These are phyloP conservation scores for Penicillium manginii DNA, from an alignment of 495 filamentous ascomycete species.

Conservation along the genomic window DNA sequence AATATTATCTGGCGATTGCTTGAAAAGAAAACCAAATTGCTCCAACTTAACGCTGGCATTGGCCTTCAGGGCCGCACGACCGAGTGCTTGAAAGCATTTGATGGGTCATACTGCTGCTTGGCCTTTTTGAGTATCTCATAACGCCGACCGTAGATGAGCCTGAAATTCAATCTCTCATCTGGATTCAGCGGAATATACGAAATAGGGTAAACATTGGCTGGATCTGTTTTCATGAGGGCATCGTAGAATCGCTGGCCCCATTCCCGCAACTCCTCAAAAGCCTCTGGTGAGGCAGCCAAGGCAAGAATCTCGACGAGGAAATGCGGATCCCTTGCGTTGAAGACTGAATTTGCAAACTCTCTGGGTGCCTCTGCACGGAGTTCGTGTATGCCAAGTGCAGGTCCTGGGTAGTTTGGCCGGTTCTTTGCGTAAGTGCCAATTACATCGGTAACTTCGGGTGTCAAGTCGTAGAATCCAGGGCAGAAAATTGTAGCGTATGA, in stretches of 20 bases:
- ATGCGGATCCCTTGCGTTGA: constrained; percentile 13
- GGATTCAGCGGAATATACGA: constrained; percentile 17
- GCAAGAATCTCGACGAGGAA: constrained; percentile 21
- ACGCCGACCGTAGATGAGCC: constrained; percentile 10
- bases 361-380: constrained; percentile 13
- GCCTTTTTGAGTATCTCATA: constrained; percentile 12
- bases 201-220: constrained; percentile 7
- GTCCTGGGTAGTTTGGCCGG: constrained; percentile 12
- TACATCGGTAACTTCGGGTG: constrained; percentile 19
- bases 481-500: constrained; percentile 14
- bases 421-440: constrained; percentile 9
- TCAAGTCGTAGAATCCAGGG: constrained; percentile 5
- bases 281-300: constrained; percentile 3
- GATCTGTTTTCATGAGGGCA: constrained; percentile 16
- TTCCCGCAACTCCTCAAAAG: not conserved
- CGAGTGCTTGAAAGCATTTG: constrained; percentile 17
- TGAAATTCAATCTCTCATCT: constrained; percentile 5
- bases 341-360: not conserved
- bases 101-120: constrained; percentile 18
- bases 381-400: constrained; percentile 18
- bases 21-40: too few relatives aligned
- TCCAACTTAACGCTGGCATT: too few relatives aligned
- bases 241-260: constrained; percentile 17
- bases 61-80: constrained; percentile 9
- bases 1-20: not conserved